phyloP scores from a whole-genome alignment of 192 early-diverging fungal genomes.

The Neocallimastix lanati region DNA sequence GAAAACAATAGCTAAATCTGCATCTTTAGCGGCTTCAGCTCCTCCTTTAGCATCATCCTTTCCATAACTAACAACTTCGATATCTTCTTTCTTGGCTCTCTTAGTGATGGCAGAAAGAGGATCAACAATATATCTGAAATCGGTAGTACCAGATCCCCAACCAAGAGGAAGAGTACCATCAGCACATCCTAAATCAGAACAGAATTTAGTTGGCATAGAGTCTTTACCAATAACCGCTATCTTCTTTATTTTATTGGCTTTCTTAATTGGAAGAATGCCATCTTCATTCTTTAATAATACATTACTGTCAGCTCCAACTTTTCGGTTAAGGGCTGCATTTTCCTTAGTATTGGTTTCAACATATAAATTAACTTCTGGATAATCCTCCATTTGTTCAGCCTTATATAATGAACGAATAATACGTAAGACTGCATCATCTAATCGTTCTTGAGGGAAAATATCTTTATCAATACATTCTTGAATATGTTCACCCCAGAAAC shows the following conservation, averaged over 20 bases:
- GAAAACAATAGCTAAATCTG: slow-evolving; percentile 17
- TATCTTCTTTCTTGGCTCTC: too few species aligned
- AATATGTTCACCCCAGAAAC: slow-evolving; percentile 1
- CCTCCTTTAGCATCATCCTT: neutral
- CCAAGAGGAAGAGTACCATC: neutral
- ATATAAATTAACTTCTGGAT: too few species aligned
- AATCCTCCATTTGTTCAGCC: too few species aligned
- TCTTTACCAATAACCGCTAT: slow-evolving; percentile 22
- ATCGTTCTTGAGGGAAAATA: neutral
- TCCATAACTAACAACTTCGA: too few species aligned
- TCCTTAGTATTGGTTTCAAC: too few species aligned
- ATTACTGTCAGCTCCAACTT: slow-evolving; percentile 21
- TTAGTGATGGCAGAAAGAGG: neutral
- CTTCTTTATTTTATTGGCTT: neutral
- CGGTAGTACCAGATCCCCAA: slow-evolving; percentile 3
- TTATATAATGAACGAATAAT: too few species aligned
- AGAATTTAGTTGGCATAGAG: slow-evolving; percentile 5
- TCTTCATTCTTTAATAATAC: slow-evolving; percentile 24
- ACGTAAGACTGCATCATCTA: too few species aligned
- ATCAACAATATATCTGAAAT: slow-evolving; percentile 2
- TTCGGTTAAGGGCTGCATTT: neutral
- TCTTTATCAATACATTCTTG: neutral
- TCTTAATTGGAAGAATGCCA: slow-evolving; percentile 11
- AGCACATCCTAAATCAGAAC: neutral
- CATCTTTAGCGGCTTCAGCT: slow-evolving; percentile 4